phyloP scores from a whole-genome alignment of 805 yeast species.

The Wickerhamomyces silvicola region DNA sequence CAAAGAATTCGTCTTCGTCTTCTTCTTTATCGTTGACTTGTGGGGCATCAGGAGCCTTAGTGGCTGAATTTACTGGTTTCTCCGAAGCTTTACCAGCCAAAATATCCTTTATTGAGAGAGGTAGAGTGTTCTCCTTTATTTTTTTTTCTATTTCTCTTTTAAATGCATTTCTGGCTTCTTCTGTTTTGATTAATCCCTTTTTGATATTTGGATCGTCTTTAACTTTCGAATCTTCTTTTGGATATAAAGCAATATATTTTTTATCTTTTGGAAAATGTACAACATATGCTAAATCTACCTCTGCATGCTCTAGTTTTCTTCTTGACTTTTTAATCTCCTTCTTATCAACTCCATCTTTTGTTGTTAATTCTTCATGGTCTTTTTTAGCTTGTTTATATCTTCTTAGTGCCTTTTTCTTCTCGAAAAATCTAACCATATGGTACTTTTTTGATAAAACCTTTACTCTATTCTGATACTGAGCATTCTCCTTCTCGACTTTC shows the following conservation, averaged over 20 bases:
- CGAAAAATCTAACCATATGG: slow-evolving; percentile 91
- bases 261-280: slow-evolving; percentile 70
- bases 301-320: slow-evolving; percentile 47
- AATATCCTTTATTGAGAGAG: slow-evolving; percentile 46
- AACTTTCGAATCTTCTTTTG: slow-evolving; percentile 33
- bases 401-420: slow-evolving; percentile 77
- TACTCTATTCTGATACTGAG: slow-evolving; percentile 37
- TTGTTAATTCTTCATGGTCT: slow-evolving; percentile 20
- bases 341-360: slow-evolving; percentile 19
- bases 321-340: slow-evolving; percentile 35
- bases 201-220: slow-evolving; percentile 16
- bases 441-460: slow-evolving; percentile 62
- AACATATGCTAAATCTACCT: slow-evolving; percentile 68
- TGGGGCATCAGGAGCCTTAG: slow-evolving; percentile 12
- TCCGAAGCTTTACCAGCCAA: slow-evolving; percentile 27
- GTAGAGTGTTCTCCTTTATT: slow-evolving; percentile 48
- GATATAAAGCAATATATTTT: slow-evolving; percentile 76
- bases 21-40: slow-evolving; percentile 22
- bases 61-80: slow-evolving; percentile 13
- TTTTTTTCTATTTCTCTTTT: slow-evolving; percentile 47
- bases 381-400: slow-evolving; percentile 46
- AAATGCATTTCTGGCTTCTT: slow-evolving; percentile 37
- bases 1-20: slow-evolving; percentile 24
- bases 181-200: slow-evolving; percentile 37
- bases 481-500: slow-evolving; percentile 47